A percentile compares a stretch with the other conserved stretches of the same genome.
phyloP scores from a whole-genome alignment of 192 early-diverging fungal genomes.

The Powellomyces hirtus region DNA sequence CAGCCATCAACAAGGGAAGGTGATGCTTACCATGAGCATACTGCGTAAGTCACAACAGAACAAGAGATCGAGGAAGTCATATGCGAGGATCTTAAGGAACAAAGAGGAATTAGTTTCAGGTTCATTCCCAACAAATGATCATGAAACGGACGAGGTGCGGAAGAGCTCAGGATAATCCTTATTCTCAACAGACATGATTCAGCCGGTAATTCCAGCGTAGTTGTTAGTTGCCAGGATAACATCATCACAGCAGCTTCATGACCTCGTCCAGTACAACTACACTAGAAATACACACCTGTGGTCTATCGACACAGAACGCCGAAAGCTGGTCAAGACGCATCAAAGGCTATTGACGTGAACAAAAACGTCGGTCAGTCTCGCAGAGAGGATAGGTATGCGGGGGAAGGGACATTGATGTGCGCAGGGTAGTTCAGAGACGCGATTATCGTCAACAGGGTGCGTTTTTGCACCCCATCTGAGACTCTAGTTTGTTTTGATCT shows the following conservation, averaged over 20 bases:
- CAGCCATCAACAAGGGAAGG: no score
- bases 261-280: no score
- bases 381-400: no score
- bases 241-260: slow-evolving; percentile 26
- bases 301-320: no score
- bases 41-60: no score
- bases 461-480: slow-evolving; percentile 16
- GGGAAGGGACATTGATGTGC: no score
- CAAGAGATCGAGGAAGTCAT: neutral
- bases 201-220: slow-evolving; percentile 32
- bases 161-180: slow-evolving; percentile 26
- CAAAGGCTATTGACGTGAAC: no score
- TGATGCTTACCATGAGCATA: no score
- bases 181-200: slow-evolving; percentile 28
- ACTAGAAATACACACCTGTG: no score
- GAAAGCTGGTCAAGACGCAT: no score
- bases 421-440: slow-evolving; percentile 21
- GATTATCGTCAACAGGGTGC: slow-evolving; percentile 21
- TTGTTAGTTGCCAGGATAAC: slow-evolving; percentile 19
- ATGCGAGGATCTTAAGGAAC: neutral
- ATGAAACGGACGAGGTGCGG: neutral
- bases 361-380: no score
- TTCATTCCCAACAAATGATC: neutral
- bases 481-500: slow-evolving; percentile 30
- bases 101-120: neutral